These are phyloP conservation scores for Sarcodon aspratus DNA, from an alignment of 768 basidiomycete species.

Conservation along the genomic window DNA sequence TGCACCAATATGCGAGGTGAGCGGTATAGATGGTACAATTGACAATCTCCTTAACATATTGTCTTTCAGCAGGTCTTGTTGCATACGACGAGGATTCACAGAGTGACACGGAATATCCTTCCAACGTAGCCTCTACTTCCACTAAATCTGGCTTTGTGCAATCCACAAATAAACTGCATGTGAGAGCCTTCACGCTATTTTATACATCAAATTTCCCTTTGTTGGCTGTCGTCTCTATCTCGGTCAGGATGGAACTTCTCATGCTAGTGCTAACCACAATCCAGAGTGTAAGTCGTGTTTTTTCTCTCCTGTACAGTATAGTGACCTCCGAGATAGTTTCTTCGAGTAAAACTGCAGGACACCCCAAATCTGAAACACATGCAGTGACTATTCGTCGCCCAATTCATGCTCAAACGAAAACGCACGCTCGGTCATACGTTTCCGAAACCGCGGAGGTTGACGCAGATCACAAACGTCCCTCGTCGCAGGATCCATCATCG, in stretches of 20 bases:
- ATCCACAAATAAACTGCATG: conserved; percentile 29
- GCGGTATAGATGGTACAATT: background rate
- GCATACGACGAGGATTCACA: conserved; percentile 56
- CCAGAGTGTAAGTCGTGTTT: conserved; percentile 29
- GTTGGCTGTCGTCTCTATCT: conserved; percentile 46
- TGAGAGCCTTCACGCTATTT: conserved; percentile 41
- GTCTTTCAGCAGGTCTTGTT: conserved; percentile 35
- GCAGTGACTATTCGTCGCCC: background rate
- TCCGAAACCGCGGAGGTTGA: conserved; percentile 15
- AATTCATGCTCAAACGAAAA: background rate
- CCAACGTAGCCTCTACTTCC: conserved; percentile 18
- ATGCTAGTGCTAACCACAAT: conserved; percentile 14
- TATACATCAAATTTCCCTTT: conserved; percentile 47
- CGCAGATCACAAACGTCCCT: background rate
- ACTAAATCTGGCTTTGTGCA: background rate
- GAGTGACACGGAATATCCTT: conserved; percentile 39
- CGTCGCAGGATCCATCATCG: conserved; percentile 22
- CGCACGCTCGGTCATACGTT: conserved; percentile 23
- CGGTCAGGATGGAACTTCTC: conserved; percentile 40
- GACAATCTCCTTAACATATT: background rate
- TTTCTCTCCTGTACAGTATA: background rate
- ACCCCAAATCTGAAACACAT: too few relatives aligned
- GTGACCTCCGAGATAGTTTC: too few relatives aligned
- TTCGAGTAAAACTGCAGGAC: too few relatives aligned
- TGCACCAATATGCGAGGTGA: background rate